Conservation (phyloP, 202 grass and related monocot genomes). For the Bolboschoenoplectus hybrid region DNA sequence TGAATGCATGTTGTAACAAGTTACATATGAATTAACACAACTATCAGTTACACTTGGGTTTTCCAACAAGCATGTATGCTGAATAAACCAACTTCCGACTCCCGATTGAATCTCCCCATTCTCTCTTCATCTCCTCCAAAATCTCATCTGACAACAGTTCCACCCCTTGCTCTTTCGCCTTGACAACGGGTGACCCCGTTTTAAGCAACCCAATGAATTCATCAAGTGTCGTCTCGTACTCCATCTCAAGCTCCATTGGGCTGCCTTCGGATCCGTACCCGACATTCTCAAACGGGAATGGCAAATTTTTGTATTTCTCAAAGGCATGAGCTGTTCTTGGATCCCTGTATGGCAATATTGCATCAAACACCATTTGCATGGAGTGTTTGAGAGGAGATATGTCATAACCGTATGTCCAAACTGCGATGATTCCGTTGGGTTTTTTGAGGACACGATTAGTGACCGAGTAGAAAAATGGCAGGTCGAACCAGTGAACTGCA, state of each 20-base stretch:
- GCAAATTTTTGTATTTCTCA: constrained; percentile 57
- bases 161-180: constrained; percentile 61
- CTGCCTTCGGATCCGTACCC: constrained; percentile 59
- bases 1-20: neutral
- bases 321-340: constrained; percentile 48
- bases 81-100: constrained; percentile 58
- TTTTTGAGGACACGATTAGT: constrained; percentile 55
- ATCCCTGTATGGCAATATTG: constrained; percentile 56
- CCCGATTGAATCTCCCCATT: constrained; percentile 51
- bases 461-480: constrained; percentile 70
- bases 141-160: constrained; percentile 58
- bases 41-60: constrained; percentile 40
- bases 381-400: constrained; percentile 53
- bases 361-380: constrained; percentile 48
- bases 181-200: constrained; percentile 47
- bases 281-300: constrained; percentile 75
- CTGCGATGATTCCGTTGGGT: constrained; percentile 65
- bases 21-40: constrained; percentile 1
- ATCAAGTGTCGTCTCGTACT: constrained; percentile 61
- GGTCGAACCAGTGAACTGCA: constrained; percentile 71
- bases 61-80: constrained; percentile 79
- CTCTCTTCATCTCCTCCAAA: constrained; percentile 48
- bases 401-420: constrained; percentile 63
- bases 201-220: constrained; percentile 45
- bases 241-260: constrained; percentile 59